phyloP scores from a whole-genome alignment of 164 flowering plant species.

The Akebia trifoliata region DNA sequence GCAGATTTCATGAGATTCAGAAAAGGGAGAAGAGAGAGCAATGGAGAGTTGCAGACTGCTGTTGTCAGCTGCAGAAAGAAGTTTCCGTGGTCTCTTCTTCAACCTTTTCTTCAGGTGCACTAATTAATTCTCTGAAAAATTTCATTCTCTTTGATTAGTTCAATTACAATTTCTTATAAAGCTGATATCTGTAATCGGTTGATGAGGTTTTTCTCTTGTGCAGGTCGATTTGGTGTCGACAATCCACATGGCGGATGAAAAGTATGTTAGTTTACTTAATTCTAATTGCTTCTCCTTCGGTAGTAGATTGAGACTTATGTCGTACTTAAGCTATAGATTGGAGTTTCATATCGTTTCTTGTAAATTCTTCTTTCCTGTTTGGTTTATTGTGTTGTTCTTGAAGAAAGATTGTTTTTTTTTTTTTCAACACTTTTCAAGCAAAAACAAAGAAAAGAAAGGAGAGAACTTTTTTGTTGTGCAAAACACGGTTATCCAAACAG shows the following conservation, averaged over 20 bases:
- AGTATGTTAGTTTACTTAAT: slow-evolving; percentile 44
- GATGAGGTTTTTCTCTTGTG: slow-evolving; percentile 9
- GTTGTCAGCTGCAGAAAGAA: slow-evolving; percentile 69
- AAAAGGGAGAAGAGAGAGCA: slow-evolving; percentile 20
- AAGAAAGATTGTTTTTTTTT: neutral
- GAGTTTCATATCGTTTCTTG: neutral
- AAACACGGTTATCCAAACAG: too few relatives aligned
- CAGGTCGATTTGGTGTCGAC: slow-evolving; percentile 99
- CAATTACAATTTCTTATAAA: neutral
- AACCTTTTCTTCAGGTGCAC: slow-evolving; percentile 74
- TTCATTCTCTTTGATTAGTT: neutral
- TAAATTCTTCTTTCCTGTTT: neutral
- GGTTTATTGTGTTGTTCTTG: neutral
- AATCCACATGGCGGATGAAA: slow-evolving; percentile 91
- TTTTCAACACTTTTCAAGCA: neutral
- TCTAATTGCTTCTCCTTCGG: neutral
- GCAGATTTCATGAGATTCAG: slow-evolving; percentile 91
- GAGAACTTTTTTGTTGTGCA: too few relatives aligned
- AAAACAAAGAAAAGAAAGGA: neutral
- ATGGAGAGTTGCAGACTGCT: slow-evolving; percentile 86
- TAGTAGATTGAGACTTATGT: too few relatives aligned
- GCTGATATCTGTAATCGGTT: neutral
- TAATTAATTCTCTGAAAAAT: too few relatives aligned
- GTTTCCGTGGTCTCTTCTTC: slow-evolving; percentile 83
- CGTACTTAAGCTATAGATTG: too few relatives aligned